Base-by-base conservation (phyloP, 345 rosid species). In the Barbarea vulgaris region DNA sequence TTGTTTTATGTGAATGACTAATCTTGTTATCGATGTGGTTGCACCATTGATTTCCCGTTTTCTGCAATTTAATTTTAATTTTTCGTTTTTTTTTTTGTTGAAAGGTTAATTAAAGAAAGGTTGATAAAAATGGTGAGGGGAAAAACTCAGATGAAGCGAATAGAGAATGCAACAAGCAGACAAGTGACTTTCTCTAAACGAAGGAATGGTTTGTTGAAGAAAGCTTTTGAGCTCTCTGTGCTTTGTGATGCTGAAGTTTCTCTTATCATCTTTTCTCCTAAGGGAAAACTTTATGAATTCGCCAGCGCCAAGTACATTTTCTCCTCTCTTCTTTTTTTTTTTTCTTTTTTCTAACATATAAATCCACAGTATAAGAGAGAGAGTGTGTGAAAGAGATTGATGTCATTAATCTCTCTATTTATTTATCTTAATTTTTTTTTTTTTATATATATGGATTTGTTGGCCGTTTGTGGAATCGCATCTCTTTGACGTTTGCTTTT, bases 131-230 rank as follows among this genome's bases (percentile, higher is more conserved):
- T n/a, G 95, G 95, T 87, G 84, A 84, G 95, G 80, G 89, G 88
- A 13, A 89, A 87, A 79, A 89, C 91, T 5, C 89, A 89, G 77
- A 83, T 89, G 95, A 86, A 82, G 81, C 48, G 91, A 46, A 89
- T 89, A 80, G 95, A 89, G 80, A 89, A 89, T 64, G 87, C 91
- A 15, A 80, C 95, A 69, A 89, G 91, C 80, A 80, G 91, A 81
- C 95, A 89, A 81, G 95, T 89, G 14, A 89, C 95, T 13, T 89
- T 89, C 82, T 89, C 95, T 27, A 89, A 89, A 72, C n/a, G 95
- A 50, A 77, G 95, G 31, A 89, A 86, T 80, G 95, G 95, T 7
- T 65, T 89, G 70, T 78, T 89, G 19, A 89, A 89, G 87, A 89
- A 89, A 72, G 95, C 91, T 14, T 86, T 82, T 72, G 95, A 89